These are phyloP conservation scores for Epichloe hybrida DNA, from an alignment of 2,329 filamentous ascomycete genomes.

Conservation along the genomic window DNA sequence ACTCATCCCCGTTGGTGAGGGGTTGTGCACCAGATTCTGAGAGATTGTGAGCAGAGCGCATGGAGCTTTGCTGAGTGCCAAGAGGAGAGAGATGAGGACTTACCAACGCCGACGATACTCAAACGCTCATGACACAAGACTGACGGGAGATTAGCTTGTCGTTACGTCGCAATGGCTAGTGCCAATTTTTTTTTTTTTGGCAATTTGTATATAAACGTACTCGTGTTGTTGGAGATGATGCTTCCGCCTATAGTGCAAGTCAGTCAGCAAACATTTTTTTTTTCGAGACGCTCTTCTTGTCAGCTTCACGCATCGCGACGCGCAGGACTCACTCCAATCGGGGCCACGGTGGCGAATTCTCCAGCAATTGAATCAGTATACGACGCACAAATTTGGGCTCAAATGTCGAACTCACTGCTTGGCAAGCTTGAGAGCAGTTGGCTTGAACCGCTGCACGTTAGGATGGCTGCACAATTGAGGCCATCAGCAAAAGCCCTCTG, in stretches of 20 bases:
- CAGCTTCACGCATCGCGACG: background rate
- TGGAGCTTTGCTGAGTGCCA: background rate
- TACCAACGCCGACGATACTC: slow-evolving; percentile 93
- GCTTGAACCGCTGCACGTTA: slow-evolving; percentile 93
- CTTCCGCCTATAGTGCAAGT: slow-evolving; percentile 55
- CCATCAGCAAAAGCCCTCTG: slow-evolving; percentile 5
- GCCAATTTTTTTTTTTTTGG: no score
- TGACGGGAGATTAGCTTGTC: slow-evolving; percentile 22
- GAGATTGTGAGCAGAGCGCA: slow-evolving; percentile 8
- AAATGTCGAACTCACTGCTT: slow-evolving; percentile 59
- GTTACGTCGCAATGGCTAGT: no score
- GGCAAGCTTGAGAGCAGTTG: slow-evolving; percentile 79
- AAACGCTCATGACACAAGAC: slow-evolving; percentile 95
- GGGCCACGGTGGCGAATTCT: slow-evolving; percentile 92
- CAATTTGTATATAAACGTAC: slow-evolving; percentile 38
- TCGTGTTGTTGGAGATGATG: slow-evolving; percentile 80
- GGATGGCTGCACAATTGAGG: slow-evolving; percentile 48
- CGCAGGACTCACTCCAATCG: slow-evolving; percentile 76
- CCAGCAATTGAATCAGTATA: slow-evolving; percentile 9
- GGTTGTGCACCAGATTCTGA: slow-evolving; percentile 91
- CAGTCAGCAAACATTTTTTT: background rate
- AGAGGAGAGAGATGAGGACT: slow-evolving; percentile 18
- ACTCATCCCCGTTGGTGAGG: slow-evolving; percentile 79
- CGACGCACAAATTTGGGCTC: background rate
- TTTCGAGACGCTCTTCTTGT: background rate